Base-by-base conservation (phyloP, 2,329 filamentous ascomycete species). In the Paecilomyces sp. region DNA sequence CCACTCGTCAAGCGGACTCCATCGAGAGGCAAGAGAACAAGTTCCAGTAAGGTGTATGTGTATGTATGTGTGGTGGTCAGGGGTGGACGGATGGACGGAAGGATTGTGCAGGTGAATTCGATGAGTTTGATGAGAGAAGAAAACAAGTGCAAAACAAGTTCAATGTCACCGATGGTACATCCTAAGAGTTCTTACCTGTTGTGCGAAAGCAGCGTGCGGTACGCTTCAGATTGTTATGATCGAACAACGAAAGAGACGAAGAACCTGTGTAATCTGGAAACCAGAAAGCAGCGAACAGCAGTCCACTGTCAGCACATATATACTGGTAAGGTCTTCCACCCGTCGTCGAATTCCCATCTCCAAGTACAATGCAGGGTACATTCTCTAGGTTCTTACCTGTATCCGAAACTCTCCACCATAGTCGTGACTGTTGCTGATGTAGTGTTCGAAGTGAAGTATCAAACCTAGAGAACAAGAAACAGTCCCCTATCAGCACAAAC, bases 301-400 rank as follows among this genome's bases (percentile, higher is more conserved):
- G 36, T 41, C 36, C 36, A 15, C 36, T 41, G 5, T 41, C 36
- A 59, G 57, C 57, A 56, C 57, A 59, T 33, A 41, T 22, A 12
- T 18, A 28, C 55, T 59, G 36, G 57, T 57, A 59, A 59, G 58
- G 54, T 59, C 58, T 59, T 59, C 34, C 34, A 41, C 36, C 36
- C 36, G 18, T 47, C 36, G 8, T 47, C 36, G 13, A n/a, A 8
- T 4, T 18, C 36, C 36, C 36, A 47, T 22, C 22, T 22, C 22
- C 22, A 22, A 22, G 22, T 22, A 2, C 22, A 22, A 22, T 22
- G 22, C 22, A 22, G 22, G 22, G 22, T 22, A 22, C 2, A 22
- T 22, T 22, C 22, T 22, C 22, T 22, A 22, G 22, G 22, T 22
- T 22, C 22, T 22, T 22, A 22, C 22, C 22, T 22, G 22, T 22